Evolutionary conservation across 768 basidiomycete species (phyloP).

Genomic region (Leccinum rimulosum): DNA sequence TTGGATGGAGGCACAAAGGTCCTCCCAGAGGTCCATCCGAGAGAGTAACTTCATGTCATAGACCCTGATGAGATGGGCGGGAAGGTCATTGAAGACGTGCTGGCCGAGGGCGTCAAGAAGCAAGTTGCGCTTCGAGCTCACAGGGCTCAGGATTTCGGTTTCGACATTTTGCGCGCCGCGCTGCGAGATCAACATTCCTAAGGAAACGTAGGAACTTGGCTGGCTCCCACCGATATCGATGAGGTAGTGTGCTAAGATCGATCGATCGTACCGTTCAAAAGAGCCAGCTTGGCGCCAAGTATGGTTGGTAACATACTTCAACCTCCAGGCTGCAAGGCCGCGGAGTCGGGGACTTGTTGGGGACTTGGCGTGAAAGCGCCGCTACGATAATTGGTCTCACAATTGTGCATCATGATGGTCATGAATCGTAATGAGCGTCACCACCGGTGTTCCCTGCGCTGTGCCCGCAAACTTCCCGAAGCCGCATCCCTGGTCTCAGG

Average conservation of each 20-base stretch:
- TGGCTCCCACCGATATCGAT: not conserved
- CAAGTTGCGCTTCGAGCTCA: constrained; percentile 3
- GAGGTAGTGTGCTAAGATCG: not conserved
- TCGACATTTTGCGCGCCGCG: not conserved
- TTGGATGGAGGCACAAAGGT: not conserved
- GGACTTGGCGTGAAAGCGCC: no score
- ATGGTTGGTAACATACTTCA: no score
- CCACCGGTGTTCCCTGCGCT: no score
- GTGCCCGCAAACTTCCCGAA: no score
- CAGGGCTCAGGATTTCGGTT: not conserved
- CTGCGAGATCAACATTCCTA: not conserved
- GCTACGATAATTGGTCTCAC: no score
- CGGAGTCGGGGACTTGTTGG: no score
- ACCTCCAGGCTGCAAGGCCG: no score
- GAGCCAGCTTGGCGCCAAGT: no score
- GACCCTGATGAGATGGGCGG: constrained; percentile 12
- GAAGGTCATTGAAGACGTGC: constrained; percentile 15
- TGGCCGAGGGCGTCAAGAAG: constrained; percentile 11
- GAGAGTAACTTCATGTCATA: constrained; percentile 12
- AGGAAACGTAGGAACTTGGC: not conserved
- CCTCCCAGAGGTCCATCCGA: constrained; percentile 14
- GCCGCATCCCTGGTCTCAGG: no score
- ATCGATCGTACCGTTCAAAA: not conserved
- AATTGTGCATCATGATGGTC: no score
- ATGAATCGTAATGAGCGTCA: no score